phyloP scores from a whole-genome alignment of 305 asterid species.

The Fraxinus baroniana region DNA sequence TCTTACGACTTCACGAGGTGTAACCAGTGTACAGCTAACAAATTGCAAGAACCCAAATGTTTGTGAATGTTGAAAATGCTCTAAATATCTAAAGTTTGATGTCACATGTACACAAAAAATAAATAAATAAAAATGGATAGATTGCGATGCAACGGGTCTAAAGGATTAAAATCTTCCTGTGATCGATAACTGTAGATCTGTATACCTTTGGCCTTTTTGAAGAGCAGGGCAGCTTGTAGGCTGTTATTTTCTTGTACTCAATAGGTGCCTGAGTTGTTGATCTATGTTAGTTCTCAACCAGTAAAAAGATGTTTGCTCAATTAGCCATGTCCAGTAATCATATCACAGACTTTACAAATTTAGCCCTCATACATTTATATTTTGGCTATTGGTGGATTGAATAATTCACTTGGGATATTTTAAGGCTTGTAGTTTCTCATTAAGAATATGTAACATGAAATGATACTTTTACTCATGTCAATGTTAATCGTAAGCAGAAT shows the following conservation, averaged over 20 bases:
- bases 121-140: not conserved
- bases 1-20: not conserved
- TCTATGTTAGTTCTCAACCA: not conserved
- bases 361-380: not conserved
- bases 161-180: not conserved
- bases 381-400: not conserved
- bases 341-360: not conserved
- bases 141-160: not conserved
- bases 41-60: not conserved
- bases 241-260: not conserved
- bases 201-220: not conserved
- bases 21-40: not conserved
- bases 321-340: not conserved
- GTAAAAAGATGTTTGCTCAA: not conserved
- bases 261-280: not conserved
- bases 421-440: not conserved
- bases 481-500: not conserved
- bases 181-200: not conserved
- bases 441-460: not conserved
- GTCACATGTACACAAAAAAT: not conserved
- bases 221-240: not conserved
- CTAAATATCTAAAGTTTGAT: not conserved
- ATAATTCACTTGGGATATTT: not conserved
- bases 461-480: not conserved
- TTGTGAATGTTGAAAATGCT: not conserved